Percentiles rank a stretch among this genome's conserved stretches.
Evolutionary conservation across 306 rosid species (phyloP).

Genomic region (Vigna hirtella): DNA sequence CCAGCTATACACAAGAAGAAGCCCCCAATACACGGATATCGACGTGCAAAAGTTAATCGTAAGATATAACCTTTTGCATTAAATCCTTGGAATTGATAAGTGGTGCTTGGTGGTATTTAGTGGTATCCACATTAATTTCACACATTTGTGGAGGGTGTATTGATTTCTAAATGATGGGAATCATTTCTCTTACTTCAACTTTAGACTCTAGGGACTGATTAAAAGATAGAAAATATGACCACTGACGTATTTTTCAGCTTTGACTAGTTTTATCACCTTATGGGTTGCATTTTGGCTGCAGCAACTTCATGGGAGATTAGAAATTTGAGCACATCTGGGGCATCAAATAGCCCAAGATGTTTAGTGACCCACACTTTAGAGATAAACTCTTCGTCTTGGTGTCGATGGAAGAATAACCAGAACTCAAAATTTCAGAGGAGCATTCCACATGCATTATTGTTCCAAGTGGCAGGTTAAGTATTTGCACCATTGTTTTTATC

Average conservation of each 20-base stretch:
- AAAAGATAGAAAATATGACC: conserved; percentile 28
- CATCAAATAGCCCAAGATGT: conserved; percentile 66
- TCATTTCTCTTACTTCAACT: conserved; percentile 23
- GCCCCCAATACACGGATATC: conserved; percentile 85
- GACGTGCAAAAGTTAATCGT: conserved; percentile 85
- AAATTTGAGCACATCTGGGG: conserved; percentile 67
- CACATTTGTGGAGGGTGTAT: background rate
- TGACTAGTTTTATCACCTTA: conserved; percentile 28
- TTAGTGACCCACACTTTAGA: conserved; percentile 92
- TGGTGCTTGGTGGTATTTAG: conserved; percentile 24
- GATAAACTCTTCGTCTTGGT: conserved; percentile 77
- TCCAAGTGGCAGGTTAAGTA: conserved; percentile 89
- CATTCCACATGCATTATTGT: conserved; percentile 79
- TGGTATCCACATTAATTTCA: background rate
- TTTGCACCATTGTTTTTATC: conserved; percentile 32
- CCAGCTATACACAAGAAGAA: conserved; percentile 84
- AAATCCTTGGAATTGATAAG: conserved; percentile 27
- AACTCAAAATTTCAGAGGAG: conserved; percentile 83
- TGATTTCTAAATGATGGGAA: background rate
- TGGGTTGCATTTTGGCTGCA: conserved; percentile 49
- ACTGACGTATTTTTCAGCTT: conserved; percentile 21
- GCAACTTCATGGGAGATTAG: conserved; percentile 95
- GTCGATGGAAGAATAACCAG: conserved; percentile 70
- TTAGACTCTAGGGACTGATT: conserved; percentile 29
- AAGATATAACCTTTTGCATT: conserved; percentile 48